Conservation (phyloP, 106 monocot species). For the Acorus gramineus region DNA sequence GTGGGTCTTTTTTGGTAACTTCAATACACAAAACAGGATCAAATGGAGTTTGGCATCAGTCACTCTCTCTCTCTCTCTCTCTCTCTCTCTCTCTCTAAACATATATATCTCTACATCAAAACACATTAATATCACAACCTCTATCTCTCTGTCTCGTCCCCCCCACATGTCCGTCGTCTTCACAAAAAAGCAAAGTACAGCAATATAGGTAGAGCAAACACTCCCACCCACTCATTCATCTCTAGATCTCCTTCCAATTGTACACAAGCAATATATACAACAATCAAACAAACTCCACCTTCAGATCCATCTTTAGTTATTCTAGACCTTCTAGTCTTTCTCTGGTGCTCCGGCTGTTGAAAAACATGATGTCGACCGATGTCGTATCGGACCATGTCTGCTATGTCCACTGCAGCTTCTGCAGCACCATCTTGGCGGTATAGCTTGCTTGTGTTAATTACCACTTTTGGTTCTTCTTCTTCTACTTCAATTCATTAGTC, state of each 20-base stretch:
- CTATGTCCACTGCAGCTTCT: conserved; percentile 74
- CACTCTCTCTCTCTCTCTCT: too few relatives aligned
- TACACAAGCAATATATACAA: too few relatives aligned
- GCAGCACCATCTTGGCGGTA: conserved; percentile 39
- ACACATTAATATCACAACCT: too few relatives aligned
- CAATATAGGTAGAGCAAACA: neutral
- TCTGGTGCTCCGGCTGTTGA: conserved; percentile 19
- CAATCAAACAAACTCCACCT: conserved; percentile 27
- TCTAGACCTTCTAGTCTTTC: neutral
- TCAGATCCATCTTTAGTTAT: neutral
- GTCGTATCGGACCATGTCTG: conserved; percentile 17
- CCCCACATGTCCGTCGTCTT: too few relatives aligned
- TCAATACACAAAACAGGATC: too few relatives aligned
- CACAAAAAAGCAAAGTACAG: too few relatives aligned
- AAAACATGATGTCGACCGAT: conserved; percentile 11
- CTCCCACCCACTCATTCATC: conserved; percentile 44
- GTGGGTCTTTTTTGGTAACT: too few relatives aligned
- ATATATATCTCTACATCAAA: too few relatives aligned
- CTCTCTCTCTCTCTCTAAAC: too few relatives aligned
- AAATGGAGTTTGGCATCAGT: too few relatives aligned
- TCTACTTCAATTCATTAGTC: conserved; percentile 5
- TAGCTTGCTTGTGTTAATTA: conserved; percentile 43
- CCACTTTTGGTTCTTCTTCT: neutral
- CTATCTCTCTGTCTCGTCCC: too few relatives aligned
- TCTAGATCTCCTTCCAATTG: too few relatives aligned